phyloP scores from a whole-genome alignment of 345 rosid species.

The Rhizophora mangle region DNA sequence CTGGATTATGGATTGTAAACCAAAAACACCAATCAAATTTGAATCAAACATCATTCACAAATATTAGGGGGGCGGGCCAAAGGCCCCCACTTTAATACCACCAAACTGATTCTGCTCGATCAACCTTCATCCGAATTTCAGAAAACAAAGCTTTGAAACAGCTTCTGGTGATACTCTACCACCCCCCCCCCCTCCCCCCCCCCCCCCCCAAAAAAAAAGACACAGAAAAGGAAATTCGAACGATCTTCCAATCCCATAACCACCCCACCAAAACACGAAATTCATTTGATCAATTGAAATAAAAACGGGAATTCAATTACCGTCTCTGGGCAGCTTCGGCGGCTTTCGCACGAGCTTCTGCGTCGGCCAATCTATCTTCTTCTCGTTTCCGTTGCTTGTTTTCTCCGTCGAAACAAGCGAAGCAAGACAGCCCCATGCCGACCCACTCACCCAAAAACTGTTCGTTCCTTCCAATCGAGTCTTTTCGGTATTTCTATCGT shows the following conservation, averaged over 20 bases:
- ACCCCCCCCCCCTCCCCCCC: no score
- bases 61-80: no score
- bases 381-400: constrained; percentile 56
- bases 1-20: no score
- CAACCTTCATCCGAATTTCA: no score
- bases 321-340: constrained; percentile 97
- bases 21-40: no score
- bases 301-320: constrained; percentile 17
- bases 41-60: no score
- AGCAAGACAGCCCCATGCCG: constrained; percentile 51
- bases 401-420: constrained; percentile 67
- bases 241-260: background rate
- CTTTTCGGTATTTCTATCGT: background rate
- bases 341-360: constrained; percentile 91
- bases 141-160: no score
- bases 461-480: background rate
- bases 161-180: no score
- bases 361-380: constrained; percentile 65
- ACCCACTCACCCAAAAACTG: background rate
- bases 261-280: background rate
- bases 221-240: no score
- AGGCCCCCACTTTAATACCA: no score
- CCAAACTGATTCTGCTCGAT: no score
- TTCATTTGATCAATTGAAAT: background rate
- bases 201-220: no score